A percentile compares a stretch with the other conserved stretches of the same genome.
Conservation (phyloP, 31 red algal genomes). For the Endocladia muricata region DNA sequence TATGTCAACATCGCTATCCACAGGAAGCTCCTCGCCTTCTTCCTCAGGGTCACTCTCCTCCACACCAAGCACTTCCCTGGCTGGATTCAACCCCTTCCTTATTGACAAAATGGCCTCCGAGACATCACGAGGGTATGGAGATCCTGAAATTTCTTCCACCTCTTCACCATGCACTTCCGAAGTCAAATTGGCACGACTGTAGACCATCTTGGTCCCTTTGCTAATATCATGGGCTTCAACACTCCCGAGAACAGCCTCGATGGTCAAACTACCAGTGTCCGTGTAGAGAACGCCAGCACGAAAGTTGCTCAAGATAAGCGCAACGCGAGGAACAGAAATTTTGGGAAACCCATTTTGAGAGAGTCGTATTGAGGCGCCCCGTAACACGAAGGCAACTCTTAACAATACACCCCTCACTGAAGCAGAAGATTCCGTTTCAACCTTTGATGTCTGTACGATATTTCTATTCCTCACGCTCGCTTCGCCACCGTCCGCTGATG, state of each 20-base stretch:
- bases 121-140: constrained; percentile 47
- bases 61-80: constrained; percentile 38
- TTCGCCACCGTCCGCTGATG: not conserved
- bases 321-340: constrained; percentile 22
- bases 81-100: constrained; percentile 60
- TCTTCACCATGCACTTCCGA: not conserved
- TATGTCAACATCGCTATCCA: not conserved
- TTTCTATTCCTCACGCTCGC: not conserved
- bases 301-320: constrained; percentile 36
- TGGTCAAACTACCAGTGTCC: constrained; percentile 22
- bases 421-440: not conserved
- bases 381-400: constrained; percentile 55
- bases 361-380: constrained; percentile 33
- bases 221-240: constrained; percentile 65
- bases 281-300: constrained; percentile 43
- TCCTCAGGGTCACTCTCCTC: constrained; percentile 23
- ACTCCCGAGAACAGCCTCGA: constrained; percentile 68
- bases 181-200: constrained; percentile 22
- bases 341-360: constrained; percentile 41
- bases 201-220: constrained; percentile 43
- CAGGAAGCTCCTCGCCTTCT: not conserved
- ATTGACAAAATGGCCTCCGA: constrained; percentile 59
- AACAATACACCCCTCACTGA: not conserved
- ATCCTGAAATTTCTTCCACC: not conserved
- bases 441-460: not conserved